Evolutionary conservation across 352 stramenopile genomes (phyloP).

Genomic region (Phytophthora boehmeriae): DNA sequence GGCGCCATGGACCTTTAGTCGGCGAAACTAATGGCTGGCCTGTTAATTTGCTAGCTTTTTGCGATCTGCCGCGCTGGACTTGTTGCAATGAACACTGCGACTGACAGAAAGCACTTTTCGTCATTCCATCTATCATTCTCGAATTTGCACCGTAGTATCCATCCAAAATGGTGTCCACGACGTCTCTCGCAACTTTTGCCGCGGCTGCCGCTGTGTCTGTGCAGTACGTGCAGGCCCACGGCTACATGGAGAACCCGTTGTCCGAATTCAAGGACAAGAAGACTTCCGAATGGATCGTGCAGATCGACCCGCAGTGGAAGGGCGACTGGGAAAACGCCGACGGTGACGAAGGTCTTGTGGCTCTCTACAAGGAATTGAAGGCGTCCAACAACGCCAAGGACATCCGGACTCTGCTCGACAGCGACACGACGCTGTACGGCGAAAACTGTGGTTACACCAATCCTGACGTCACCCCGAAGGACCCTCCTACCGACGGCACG

Average conservation of each 20-base stretch:
- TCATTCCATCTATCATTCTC: conserved; percentile 1
- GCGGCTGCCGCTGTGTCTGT: conserved; percentile 10
- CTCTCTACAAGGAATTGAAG: conserved; percentile 32
- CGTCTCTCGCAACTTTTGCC: conserved; percentile 5
- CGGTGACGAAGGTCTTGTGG: conserved; percentile 16
- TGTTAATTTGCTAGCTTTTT: conserved; percentile 15
- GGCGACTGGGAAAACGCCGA: conserved; percentile 26
- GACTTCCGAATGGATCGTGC: conserved; percentile 25
- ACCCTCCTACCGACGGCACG: conserved; percentile 17
- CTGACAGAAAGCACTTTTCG: conserved; percentile 1
- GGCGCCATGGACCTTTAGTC: too few species aligned
- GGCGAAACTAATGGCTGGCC: conserved; percentile 7
- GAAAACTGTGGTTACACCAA: conserved; percentile 34
- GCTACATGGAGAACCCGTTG: conserved; percentile 32
- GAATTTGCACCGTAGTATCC: conserved; percentile 8
- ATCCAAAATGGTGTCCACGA: conserved; percentile 18
- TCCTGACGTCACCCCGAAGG: conserved; percentile 24
- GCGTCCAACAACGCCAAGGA: conserved; percentile 27
- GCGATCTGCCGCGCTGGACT: conserved; percentile 15
- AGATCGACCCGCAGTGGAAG: conserved; percentile 28
- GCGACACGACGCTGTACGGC: conserved; percentile 30
- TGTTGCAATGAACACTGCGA: neutral
- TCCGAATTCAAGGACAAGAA: conserved; percentile 23
- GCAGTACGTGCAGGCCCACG: conserved; percentile 16
- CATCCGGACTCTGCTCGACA: conserved; percentile 35